A percentile compares a stretch with the other conserved stretches of the same genome.
Evolutionary conservation across 2,329 filamentous ascomycete genomes (phyloP).

Genomic region (Colletotrichum sp.): DNA sequence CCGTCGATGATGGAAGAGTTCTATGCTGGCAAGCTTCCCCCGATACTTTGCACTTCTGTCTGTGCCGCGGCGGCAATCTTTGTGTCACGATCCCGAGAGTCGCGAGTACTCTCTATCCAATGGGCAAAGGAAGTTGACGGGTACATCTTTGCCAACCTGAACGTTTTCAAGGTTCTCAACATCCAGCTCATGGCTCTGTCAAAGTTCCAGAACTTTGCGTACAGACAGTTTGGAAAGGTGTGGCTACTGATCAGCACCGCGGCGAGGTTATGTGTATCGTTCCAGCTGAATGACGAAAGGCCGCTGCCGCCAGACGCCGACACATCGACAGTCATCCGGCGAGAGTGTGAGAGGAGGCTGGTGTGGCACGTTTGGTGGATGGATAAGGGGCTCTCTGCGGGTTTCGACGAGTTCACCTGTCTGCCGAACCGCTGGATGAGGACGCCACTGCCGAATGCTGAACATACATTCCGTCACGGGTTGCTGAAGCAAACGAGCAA

Average conservation of each 20-base stretch:
- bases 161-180: neutral
- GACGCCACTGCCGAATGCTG: neutral
- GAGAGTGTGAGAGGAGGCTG: slow-evolving; percentile 2
- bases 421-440: slow-evolving; percentile 1
- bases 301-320: neutral
- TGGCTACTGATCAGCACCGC: slow-evolving; percentile 8
- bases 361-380: slow-evolving; percentile 8
- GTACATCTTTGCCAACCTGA: neutral
- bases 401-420: slow-evolving; percentile 2
- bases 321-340: neutral
- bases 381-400: slow-evolving; percentile 9
- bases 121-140: neutral
- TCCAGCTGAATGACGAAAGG: slow-evolving; percentile 5
- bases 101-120: neutral
- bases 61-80: neutral
- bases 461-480: neutral
- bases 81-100: neutral
- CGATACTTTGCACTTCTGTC: neutral
- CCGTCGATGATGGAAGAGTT: slow-evolving; percentile 10
- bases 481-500: neutral
- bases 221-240: slow-evolving; percentile 5
- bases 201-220: slow-evolving; percentile 11
- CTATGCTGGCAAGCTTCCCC: neutral
- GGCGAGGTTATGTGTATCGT: neutral
- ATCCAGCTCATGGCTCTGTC: slow-evolving; percentile 1